Evolutionary conservation across 2,329 filamentous ascomycete species (phyloP).

Genomic region (Fusarium burgessii): DNA sequence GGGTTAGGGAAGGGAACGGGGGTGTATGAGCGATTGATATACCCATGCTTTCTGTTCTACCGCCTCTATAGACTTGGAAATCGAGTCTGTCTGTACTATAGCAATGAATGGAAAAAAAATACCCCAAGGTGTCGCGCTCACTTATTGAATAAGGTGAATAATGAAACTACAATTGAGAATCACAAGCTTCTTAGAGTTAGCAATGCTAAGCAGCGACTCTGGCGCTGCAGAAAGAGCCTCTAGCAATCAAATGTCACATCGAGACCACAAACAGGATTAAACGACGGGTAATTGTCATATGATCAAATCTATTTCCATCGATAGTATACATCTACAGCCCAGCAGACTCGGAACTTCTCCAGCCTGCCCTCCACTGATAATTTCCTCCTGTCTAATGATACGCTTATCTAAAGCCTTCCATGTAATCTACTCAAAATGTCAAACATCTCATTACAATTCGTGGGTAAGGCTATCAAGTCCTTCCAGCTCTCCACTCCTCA

Average conservation of each 20-base stretch:
- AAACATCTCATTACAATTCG: background rate
- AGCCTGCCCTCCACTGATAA: background rate
- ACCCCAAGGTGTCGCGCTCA: slow-evolving; percentile 17
- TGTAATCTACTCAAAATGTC: slow-evolving; percentile 23
- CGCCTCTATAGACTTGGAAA: slow-evolving; percentile 51
- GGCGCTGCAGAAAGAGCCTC: background rate
- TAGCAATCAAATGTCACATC: background rate
- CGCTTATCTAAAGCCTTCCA: slow-evolving; percentile 28
- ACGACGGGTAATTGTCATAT: slow-evolving; percentile 22
- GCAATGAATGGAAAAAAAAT: slow-evolving; percentile 44
- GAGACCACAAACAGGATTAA: background rate
- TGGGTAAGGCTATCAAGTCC: slow-evolving; percentile 12
- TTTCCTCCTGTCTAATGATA: slow-evolving; percentile 24
- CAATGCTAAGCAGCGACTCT: background rate
- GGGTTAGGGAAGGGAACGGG: slow-evolving; percentile 22
- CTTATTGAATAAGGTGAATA: background rate
- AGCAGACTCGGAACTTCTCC: background rate
- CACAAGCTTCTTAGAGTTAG: too few relatives aligned
- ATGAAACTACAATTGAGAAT: background rate
- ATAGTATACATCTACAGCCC: slow-evolving; percentile 32
- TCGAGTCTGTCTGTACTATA: slow-evolving; percentile 54
- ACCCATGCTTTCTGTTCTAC: slow-evolving; percentile 46
- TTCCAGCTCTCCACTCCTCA: slow-evolving; percentile 59
- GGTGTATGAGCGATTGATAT: slow-evolving; percentile 43
- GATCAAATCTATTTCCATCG: slow-evolving; percentile 37